These are phyloP conservation scores for Omphalea diandra DNA, from an alignment of 441 rosid species.

Conservation along the genomic window DNA sequence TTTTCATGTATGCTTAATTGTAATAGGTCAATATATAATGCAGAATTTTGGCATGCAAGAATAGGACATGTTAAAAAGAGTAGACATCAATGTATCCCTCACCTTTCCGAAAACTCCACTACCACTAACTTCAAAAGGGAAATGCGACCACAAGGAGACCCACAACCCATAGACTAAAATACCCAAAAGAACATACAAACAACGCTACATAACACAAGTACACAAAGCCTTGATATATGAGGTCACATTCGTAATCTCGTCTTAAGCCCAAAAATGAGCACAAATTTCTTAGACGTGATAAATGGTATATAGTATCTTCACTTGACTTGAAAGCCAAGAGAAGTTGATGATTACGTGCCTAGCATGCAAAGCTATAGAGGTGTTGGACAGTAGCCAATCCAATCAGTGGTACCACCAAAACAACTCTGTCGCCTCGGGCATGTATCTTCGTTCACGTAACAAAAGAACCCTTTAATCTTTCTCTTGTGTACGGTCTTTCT, in stretches of 20 bases:
- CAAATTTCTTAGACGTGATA: constrained; percentile 19
- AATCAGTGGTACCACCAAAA: neutral
- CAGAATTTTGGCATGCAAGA: constrained; percentile 15
- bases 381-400: constrained; percentile 8
- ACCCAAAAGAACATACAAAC: constrained; percentile 11
- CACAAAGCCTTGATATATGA: neutral
- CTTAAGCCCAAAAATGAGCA: neutral
- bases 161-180: constrained; percentile 20
- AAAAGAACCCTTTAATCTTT: neutral
- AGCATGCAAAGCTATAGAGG: constrained; percentile 48
- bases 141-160: constrained; percentile 37
- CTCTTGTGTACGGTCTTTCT: neutral
- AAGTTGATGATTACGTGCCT: constrained; percentile 57
- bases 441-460: neutral
- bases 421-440: constrained; percentile 4
- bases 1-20: neutral
- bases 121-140: constrained; percentile 48
- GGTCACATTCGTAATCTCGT: constrained; percentile 23
- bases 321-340: constrained; percentile 80
- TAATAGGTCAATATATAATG: neutral
- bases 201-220: neutral
- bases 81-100: constrained; percentile 24
- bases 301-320: constrained; percentile 19
- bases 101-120: constrained; percentile 47
- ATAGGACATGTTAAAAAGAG: neutral